Base-by-base conservation (phyloP, 129 eudicot species). In the sunflower (Helianthus annuus) region DNA sequence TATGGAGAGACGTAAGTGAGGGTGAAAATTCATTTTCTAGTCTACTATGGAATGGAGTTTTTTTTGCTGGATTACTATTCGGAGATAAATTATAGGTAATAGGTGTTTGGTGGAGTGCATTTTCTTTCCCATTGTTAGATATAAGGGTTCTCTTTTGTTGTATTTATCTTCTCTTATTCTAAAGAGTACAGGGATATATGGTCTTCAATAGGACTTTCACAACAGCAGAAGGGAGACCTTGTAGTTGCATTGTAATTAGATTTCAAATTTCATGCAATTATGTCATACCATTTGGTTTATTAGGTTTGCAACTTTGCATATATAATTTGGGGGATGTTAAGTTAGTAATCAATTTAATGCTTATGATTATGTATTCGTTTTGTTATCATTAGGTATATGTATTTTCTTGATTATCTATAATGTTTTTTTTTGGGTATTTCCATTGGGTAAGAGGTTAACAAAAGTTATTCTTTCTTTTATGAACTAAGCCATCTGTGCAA, bases 51-150 rank as follows among this genome's bases (percentile, higher is more conserved):
- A 27, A 27, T 27, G 32, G 32, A 27, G 32, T 27, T 45, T 65
- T 4, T 48, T 49, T 54, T 54, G 27, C 60, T 54, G 60, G 44
- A 39, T 39, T 39, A 39, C 3, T 40, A 40, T 40, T 5, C 6
- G 45, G 8, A 40, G 45, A 40, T 6, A 0, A 6, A 40, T 40
- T 6, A 40, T 40, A 40, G 2, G 46, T 8, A 0, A 55, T 8
- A 9, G 42, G 40, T 44, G 29, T 19, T 54, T 70, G 74, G 74
- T 54, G 4, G 74, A 19, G 53, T 39, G 6, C 42, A 55, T 13
- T 55, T 19, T 55, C 54, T 70, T 39, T 55, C 40, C 40, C 16
- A 22, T 70, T 55, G 14, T 55, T 38, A 44, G 65, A 40, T 38
- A 9, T 16, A 55, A 40, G 42, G 54, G 8, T 55, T 51, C 56